Evolutionary conservation across 768 basidiomycete genomes (phyloP).

Genomic region (Rhizopogon vesiculosus): DNA sequence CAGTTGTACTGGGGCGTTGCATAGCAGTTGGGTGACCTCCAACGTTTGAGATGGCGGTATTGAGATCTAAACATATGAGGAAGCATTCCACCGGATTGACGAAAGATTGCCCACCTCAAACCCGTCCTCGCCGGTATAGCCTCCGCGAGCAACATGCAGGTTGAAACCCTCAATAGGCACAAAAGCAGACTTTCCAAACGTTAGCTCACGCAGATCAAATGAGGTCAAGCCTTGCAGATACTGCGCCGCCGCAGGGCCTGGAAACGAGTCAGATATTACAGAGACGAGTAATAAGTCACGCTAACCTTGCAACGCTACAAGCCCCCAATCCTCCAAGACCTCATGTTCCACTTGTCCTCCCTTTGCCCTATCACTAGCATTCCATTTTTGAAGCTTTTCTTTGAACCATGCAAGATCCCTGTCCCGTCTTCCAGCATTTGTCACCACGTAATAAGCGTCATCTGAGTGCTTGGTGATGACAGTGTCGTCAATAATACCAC

Average conservation of each 20-base stretch:
- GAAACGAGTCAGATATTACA: background rate
- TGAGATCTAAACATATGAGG: constrained; percentile 59
- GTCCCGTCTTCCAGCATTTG: constrained; percentile 86
- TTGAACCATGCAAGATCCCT: constrained; percentile 79
- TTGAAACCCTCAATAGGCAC: constrained; percentile 58
- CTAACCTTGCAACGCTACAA: constrained; percentile 86
- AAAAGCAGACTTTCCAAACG: constrained; percentile 83
- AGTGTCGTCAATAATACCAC: constrained; percentile 96
- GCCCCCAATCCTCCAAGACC: constrained; percentile 77
- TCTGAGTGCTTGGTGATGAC: constrained; percentile 83
- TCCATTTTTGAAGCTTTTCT: constrained; percentile 73
- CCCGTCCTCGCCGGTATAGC: constrained; percentile 98
- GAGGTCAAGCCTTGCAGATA: constrained; percentile 76
- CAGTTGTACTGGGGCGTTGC: constrained; percentile 66
- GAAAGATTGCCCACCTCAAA: constrained; percentile 65
- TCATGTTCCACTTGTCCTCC: constrained; percentile 73
- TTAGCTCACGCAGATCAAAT: constrained; percentile 67
- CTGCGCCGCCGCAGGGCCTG: constrained; percentile 78
- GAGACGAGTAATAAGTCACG: background rate
- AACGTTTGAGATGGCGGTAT: constrained; percentile 76
- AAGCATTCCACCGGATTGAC: background rate
- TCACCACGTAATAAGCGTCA: constrained; percentile 89
- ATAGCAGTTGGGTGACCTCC: constrained; percentile 60
- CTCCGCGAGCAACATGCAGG: constrained; percentile 87
- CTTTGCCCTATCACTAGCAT: constrained; percentile 43